Conservation (phyloP, 2,329 filamentous ascomycete genomes). For the Stagonosporopsis chrysanthemi region DNA sequence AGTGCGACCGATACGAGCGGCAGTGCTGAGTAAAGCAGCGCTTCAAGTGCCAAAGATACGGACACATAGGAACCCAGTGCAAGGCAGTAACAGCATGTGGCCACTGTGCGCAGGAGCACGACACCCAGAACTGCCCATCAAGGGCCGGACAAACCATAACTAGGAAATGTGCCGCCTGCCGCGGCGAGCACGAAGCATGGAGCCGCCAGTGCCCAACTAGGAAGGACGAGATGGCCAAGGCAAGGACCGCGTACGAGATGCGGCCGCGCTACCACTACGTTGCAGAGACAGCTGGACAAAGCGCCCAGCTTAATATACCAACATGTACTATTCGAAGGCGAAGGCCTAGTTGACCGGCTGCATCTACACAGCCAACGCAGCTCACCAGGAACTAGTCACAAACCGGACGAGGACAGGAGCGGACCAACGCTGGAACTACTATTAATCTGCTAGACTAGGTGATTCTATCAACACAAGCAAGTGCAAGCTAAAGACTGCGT, state of each 20-base stretch:
- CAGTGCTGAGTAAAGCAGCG: constrained; percentile 24
- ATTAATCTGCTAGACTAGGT: too few species aligned
- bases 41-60: constrained; percentile 29
- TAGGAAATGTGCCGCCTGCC: constrained; percentile 24
- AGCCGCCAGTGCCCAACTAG: constrained; percentile 15
- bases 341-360: too few species aligned
- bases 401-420: too few species aligned
- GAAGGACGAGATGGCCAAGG: constrained; percentile 13
- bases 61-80: constrained; percentile 31
- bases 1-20: constrained; percentile 25
- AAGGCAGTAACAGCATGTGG: constrained; percentile 28
- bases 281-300: too few species aligned
- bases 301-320: too few species aligned
- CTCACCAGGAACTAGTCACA: too few species aligned
- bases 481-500: too few species aligned
- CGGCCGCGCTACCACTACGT: neutral
- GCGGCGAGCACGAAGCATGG: constrained; percentile 8
- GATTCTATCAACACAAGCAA: too few species aligned
- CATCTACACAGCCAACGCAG: too few species aligned
- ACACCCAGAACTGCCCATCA: constrained; percentile 17
- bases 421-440: too few species aligned
- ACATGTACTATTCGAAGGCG: too few species aligned
- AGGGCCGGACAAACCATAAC: constrained; percentile 11
- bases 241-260: constrained; percentile 1
- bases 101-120: constrained; percentile 22